phyloP scores from a whole-genome alignment of 495 filamentous ascomycete species.

The Penicillium riverlandense region DNA sequence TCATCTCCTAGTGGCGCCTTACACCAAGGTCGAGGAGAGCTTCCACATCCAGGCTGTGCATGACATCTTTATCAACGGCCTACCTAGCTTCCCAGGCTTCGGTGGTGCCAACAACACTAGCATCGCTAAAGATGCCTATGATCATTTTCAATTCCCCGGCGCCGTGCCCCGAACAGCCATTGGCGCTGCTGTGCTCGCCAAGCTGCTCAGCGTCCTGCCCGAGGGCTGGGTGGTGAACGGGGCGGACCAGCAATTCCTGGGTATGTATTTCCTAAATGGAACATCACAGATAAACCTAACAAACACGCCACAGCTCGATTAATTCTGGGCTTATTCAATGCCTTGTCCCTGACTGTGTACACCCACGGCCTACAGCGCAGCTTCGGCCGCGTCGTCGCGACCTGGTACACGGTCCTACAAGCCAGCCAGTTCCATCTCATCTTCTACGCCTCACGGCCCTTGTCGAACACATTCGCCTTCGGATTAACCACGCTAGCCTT shows the following conservation, averaged over 20 bases:
- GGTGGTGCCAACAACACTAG: constrained; percentile 14
- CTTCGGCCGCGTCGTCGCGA: constrained; percentile 62
- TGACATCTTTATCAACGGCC: constrained; percentile 76
- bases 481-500: constrained; percentile 67
- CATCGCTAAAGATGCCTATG: constrained; percentile 42
- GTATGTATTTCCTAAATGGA: constrained; percentile 16
- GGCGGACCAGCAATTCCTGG: constrained; percentile 46
- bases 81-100: constrained; percentile 46
- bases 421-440: constrained; percentile 86
- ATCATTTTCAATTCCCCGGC: constrained; percentile 88
- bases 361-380: constrained; percentile 53
- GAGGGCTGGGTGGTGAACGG: constrained; percentile 40
- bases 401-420: constrained; percentile 81
- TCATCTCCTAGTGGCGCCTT: constrained; percentile 75
- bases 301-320: constrained; percentile 49
- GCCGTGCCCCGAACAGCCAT: constrained; percentile 86
- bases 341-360: constrained; percentile 56
- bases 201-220: constrained; percentile 34
- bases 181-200: constrained; percentile 68
- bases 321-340: constrained; percentile 74
- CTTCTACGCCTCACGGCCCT: constrained; percentile 85
- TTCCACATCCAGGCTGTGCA: constrained; percentile 96
- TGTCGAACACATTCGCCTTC: constrained; percentile 98
- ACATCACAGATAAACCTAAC: too few species aligned
- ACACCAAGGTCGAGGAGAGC: constrained; percentile 98